Percentiles rank a stretch among this genome's conserved stretches.
These are phyloP conservation scores for Ganoderma lucidum DNA, from an alignment of 1,284 basidiomycete species.

Conservation along the genomic window DNA sequence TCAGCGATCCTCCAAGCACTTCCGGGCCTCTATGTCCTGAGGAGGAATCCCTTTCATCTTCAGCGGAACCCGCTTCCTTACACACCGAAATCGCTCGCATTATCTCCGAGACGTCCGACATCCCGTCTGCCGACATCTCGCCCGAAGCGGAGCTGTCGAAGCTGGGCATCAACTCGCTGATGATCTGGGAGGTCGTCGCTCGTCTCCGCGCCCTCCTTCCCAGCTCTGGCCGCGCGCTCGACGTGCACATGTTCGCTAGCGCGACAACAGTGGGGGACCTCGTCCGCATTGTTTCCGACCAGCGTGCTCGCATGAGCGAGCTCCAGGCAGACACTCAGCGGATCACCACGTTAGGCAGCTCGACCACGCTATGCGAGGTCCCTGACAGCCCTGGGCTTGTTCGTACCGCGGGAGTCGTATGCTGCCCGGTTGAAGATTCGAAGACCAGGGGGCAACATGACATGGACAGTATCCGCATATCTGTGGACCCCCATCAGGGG, in stretches of 20 bases:
- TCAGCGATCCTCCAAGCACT: slow-evolving; percentile 44
- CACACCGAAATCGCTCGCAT: slow-evolving; percentile 32
- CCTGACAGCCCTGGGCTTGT: slow-evolving; percentile 46
- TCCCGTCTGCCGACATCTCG: slow-evolving; percentile 42
- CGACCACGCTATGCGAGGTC: slow-evolving; percentile 32
- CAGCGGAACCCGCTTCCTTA: neutral
- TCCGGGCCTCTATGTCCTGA: neutral
- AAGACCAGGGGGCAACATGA: slow-evolving; percentile 49
- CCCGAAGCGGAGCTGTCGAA: slow-evolving; percentile 48
- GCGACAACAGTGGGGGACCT: slow-evolving; percentile 47
- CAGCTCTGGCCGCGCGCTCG: slow-evolving; percentile 37
- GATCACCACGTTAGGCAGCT: slow-evolving; percentile 28
- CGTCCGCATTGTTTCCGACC: slow-evolving; percentile 42
- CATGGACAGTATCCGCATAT: slow-evolving; percentile 48
- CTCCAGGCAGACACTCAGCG: slow-evolving; percentile 2
- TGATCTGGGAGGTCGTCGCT: slow-evolving; percentile 59
- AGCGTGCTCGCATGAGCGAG: neutral
- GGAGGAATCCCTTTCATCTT: neutral
- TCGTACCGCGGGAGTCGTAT: slow-evolving; percentile 57
- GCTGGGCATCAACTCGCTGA: slow-evolving; percentile 64
- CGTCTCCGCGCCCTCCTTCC: slow-evolving; percentile 48
- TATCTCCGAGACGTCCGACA: slow-evolving; percentile 54
- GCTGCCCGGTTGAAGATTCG: neutral
- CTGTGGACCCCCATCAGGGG: slow-evolving; percentile 63
- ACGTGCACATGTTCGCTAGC: slow-evolving; percentile 44